Evolutionary conservation across 2,329 filamentous ascomycete species (phyloP).

Genomic region (Cladophialophora bantiana): DNA sequence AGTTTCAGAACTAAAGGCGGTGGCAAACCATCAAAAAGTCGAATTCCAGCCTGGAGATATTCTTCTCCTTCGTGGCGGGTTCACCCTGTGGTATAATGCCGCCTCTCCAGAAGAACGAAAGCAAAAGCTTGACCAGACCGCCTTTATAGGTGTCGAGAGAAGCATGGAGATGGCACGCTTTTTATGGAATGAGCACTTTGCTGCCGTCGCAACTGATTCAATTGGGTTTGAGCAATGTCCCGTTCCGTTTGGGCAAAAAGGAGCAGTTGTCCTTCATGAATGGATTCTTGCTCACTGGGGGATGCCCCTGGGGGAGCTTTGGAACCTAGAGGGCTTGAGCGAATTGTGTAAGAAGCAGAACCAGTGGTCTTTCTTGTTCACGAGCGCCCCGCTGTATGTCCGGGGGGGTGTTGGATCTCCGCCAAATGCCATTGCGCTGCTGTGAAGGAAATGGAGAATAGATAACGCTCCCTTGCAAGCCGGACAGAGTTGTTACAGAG

Average conservation of each 20-base stretch:
- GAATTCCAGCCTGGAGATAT: conserved; percentile 16
- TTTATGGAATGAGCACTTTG: conserved; percentile 45
- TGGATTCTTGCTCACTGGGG: conserved; percentile 38
- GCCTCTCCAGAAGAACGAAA: background rate
- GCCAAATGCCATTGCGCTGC: conserved; percentile 33
- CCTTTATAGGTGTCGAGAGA: conserved; percentile 17
- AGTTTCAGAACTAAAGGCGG: background rate
- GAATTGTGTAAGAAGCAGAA: conserved; percentile 44
- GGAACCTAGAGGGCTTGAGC: conserved; percentile 49
- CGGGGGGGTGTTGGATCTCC: conserved; percentile 34
- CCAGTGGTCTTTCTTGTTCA: conserved; percentile 56
- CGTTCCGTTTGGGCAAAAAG: background rate
- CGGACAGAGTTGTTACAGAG: background rate
- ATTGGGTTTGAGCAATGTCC: conserved; percentile 40
- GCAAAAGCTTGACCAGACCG: conserved; percentile 2
- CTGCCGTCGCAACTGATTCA: conserved; percentile 45
- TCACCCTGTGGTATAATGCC: conserved; percentile 8
- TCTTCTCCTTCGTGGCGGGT: conserved; percentile 10
- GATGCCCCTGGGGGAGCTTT: conserved; percentile 38
- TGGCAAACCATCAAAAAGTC: conserved; percentile 11
- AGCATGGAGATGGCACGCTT: conserved; percentile 44
- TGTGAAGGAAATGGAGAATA: conserved; percentile 9
- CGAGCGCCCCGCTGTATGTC: conserved; percentile 44
- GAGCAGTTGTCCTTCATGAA: conserved; percentile 18
- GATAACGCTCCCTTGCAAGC: too few species aligned